Percentiles rank a stretch among this genome's conserved stretches.
phyloP scores from a whole-genome alignment of 2,329 filamentous ascomycete species.

The Metarhizium anisopliae region DNA sequence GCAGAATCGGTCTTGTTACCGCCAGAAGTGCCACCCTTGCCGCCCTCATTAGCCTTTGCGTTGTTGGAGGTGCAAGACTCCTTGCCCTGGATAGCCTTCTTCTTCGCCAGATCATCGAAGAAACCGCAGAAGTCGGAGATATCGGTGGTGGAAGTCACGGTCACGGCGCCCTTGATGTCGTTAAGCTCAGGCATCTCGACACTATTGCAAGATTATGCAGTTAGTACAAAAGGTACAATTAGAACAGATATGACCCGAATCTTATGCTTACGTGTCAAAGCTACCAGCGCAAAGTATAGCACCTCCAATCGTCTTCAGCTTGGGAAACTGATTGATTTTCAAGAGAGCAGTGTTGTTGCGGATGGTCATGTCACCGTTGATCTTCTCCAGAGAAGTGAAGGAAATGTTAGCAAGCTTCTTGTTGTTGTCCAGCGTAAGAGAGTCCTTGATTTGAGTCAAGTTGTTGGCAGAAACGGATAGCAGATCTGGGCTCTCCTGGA shows the following conservation, averaged over 20 bases:
- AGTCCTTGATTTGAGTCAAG: conserved; percentile 49
- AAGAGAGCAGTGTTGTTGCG: conserved; percentile 79
- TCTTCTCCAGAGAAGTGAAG: conserved; percentile 56
- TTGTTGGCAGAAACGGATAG: conserved; percentile 52
- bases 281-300: conserved; percentile 70
- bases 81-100: conserved; percentile 33
- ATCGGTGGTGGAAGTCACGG: conserved; percentile 56
- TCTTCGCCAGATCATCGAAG: conserved; percentile 31
- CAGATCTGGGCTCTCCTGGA: conserved; percentile 69
- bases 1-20: conserved; percentile 27
- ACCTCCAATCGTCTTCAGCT: conserved; percentile 67
- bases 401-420: conserved; percentile 61
- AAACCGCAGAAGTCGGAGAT: conserved; percentile 48
- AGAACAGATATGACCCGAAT: background rate
- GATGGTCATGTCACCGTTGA: conserved; percentile 75
- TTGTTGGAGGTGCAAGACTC: conserved; percentile 42
- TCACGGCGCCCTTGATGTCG: conserved; percentile 64
- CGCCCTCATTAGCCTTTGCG: conserved; percentile 40
- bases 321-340: conserved; percentile 56
- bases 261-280: conserved; percentile 63
- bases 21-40: conserved; percentile 20
- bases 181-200: conserved; percentile 59
- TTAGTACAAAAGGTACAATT: background rate
- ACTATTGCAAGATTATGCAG: conserved; percentile 32
- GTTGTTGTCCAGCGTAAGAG: conserved; percentile 56